phyloP scores from a whole-genome alignment of 305 asterid genomes.

The Fraxinus sp. region DNA sequence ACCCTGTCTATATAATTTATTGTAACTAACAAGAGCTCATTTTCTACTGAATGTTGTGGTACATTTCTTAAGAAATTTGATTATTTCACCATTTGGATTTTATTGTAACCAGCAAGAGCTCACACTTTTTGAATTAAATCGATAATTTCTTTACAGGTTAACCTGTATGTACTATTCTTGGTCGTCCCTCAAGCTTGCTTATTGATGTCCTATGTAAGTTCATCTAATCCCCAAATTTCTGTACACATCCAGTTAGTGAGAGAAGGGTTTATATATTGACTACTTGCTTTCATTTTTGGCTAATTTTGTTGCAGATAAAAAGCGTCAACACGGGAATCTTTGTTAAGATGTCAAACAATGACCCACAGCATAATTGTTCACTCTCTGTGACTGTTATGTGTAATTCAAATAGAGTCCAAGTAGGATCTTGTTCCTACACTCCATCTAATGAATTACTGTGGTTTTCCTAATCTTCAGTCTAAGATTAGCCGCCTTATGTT shows the following conservation, averaged over 20 bases:
- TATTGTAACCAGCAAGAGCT: neutral
- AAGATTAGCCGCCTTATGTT: no score
- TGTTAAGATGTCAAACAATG: constrained; percentile 63
- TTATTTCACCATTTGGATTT: neutral
- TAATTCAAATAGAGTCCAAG: constrained; percentile 62
- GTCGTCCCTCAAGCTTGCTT: constrained; percentile 57
- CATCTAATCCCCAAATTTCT: constrained; percentile 1
- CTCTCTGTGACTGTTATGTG: constrained; percentile 67
- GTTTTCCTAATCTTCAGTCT: constrained; percentile 14
- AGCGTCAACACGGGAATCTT: constrained; percentile 55
- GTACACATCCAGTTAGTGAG: constrained; percentile 9
- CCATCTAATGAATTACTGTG: neutral
- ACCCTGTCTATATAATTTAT: neutral
- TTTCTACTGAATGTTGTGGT: neutral
- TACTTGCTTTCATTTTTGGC: constrained; percentile 17
- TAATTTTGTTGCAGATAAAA: constrained; percentile 57
- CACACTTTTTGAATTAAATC: neutral
- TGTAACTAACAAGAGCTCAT: neutral
- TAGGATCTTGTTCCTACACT: constrained; percentile 30
- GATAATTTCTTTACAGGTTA: constrained; percentile 52
- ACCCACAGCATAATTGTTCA: constrained; percentile 57
- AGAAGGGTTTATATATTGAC: neutral
- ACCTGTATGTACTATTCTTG: constrained; percentile 80
- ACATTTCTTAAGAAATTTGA: neutral
- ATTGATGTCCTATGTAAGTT: constrained; percentile 61